Percentiles rank a stretch among this genome's conserved stretches.
phyloP scores from a whole-genome alignment of 2,329 filamentous ascomycete genomes.

The Monilinia vaccinii-corymbosi region DNA sequence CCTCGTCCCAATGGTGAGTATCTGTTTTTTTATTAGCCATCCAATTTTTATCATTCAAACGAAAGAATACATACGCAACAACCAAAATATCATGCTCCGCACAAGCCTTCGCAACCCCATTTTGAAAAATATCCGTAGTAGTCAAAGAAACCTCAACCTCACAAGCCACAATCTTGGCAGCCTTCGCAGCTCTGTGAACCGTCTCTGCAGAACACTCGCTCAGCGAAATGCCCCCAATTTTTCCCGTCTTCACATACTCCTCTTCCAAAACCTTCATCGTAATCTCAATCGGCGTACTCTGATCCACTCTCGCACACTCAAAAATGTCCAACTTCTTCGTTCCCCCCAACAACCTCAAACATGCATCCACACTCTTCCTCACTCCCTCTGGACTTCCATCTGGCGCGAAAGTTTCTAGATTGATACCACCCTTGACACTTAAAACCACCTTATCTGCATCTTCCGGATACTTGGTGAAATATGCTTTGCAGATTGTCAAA shows the following conservation, averaged over 20 bases:
- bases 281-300: slow-evolving; percentile 34
- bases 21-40: slow-evolving; percentile 15
- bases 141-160: slow-evolving; percentile 39
- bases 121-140: slow-evolving; percentile 30
- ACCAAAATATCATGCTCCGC: slow-evolving; percentile 58
- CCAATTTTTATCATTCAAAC: slow-evolving; percentile 6
- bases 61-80: slow-evolving; percentile 37
- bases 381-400: slow-evolving; percentile 46
- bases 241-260: slow-evolving; percentile 34
- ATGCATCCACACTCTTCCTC: slow-evolving; percentile 49
- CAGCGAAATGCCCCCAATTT: slow-evolving; percentile 37
- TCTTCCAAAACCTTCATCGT: slow-evolving; percentile 26
- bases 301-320: slow-evolving; percentile 39
- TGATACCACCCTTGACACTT: slow-evolving; percentile 50
- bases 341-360: slow-evolving; percentile 38
- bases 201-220: slow-evolving; percentile 36
- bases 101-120: slow-evolving; percentile 39
- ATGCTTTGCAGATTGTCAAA: slow-evolving; percentile 48
- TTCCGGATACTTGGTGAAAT: slow-evolving; percentile 55
- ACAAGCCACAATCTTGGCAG: slow-evolving; percentile 36
- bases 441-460: slow-evolving; percentile 53
- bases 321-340: slow-evolving; percentile 48
- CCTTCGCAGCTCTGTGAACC: slow-evolving; percentile 33
- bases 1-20: slow-evolving; percentile 63
- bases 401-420: slow-evolving; percentile 31